Percentiles rank a stretch among this genome's conserved stretches.
Evolutionary conservation across 176 grass and related monocot species (phyloP).

Genomic region (Guadua angustifolia): DNA sequence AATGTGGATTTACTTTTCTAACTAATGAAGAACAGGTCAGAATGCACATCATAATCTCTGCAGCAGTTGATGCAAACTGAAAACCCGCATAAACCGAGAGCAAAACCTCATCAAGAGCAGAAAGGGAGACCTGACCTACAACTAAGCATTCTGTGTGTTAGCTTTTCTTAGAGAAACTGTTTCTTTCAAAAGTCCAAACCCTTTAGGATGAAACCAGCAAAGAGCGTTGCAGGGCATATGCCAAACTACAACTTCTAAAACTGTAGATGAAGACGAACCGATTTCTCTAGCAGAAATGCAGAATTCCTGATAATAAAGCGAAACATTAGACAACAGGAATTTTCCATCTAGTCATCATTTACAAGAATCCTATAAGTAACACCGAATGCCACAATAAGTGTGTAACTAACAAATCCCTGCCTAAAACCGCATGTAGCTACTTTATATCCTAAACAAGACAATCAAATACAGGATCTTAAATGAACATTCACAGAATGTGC

Average conservation of each 20-base stretch:
- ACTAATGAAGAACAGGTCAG: neutral
- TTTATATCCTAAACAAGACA: no score
- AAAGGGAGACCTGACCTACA: neutral
- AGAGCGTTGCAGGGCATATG: neutral
- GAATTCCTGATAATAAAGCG: neutral
- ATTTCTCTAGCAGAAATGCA: neutral
- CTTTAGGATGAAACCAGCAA: neutral
- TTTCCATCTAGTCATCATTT: neutral
- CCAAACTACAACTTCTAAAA: constrained; percentile 16
- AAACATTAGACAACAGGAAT: neutral
- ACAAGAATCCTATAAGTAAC: neutral
- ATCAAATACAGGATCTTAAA: neutral
- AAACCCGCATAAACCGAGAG: neutral
- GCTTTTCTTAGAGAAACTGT: neutral
- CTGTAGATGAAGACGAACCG: neutral
- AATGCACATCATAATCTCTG: constrained; percentile 3
- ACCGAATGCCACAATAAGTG: neutral
- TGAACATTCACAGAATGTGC: neutral
- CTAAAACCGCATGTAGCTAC: neutral
- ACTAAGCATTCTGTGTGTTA: neutral
- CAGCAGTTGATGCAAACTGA: neutral
- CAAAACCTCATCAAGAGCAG: neutral
- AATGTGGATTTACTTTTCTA: constrained; percentile 38
- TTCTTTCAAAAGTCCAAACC: neutral
- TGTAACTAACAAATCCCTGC: neutral